phyloP scores from a whole-genome alignment of 139 green algal genomes.

The Auxenochlorella pyrenoidosa region DNA sequence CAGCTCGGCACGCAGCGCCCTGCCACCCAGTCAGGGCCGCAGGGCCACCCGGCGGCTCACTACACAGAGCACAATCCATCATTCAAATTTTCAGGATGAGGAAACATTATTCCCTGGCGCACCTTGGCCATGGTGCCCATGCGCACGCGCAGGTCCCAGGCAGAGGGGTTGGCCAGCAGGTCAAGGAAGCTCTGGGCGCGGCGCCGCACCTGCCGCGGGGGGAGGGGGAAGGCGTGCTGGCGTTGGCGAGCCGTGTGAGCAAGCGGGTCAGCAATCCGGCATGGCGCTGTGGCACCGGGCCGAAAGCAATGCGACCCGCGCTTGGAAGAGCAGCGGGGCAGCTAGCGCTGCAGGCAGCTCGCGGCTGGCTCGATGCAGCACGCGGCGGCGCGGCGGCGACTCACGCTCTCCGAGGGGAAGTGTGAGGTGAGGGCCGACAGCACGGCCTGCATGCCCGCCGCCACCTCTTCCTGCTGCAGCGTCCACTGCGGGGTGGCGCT shows the following conservation, averaged over 20 bases:
- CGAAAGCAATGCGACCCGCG: too few relatives aligned
- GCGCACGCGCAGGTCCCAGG: slow-evolving; percentile 21
- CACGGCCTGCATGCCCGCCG: slow-evolving; percentile 35
- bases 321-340: too few relatives aligned
- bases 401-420: slow-evolving; percentile 37
- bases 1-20: too few relatives aligned
- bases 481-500: slow-evolving; percentile 7
- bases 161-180: slow-evolving; percentile 13
- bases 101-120: too few relatives aligned
- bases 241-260: too few relatives aligned
- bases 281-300: too few relatives aligned
- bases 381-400: not conserved
- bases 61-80: too few relatives aligned
- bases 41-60: too few relatives aligned
- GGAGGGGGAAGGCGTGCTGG: not conserved
- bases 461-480: slow-evolving; percentile 37
- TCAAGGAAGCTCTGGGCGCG: slow-evolving; percentile 33
- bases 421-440: slow-evolving; percentile 35
- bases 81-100: too few relatives aligned
- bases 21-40: too few relatives aligned
- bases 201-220: not conserved
- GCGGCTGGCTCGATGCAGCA: not conserved
- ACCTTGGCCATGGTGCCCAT: slow-evolving; percentile 9
- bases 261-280: too few relatives aligned
- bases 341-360: too few relatives aligned